Conservation (phyloP, 768 basidiomycete genomes). For the Dacryopinax primogenitus region DNA sequence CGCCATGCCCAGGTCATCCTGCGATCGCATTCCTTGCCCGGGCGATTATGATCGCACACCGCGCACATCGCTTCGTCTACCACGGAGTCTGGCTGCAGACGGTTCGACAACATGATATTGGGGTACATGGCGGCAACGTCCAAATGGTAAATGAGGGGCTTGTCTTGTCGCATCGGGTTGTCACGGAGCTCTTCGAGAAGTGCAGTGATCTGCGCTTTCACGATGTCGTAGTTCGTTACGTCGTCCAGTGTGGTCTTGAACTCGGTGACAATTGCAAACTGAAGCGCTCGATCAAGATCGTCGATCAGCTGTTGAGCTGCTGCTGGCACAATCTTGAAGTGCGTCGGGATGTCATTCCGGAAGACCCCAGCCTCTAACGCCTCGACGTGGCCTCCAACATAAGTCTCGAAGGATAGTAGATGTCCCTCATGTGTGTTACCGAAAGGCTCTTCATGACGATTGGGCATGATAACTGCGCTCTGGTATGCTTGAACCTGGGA, state of each 20-base stretch:
- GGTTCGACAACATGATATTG: slow-evolving; percentile 99
- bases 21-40: slow-evolving; percentile 88
- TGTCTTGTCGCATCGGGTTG: slow-evolving; percentile 75
- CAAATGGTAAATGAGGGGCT: slow-evolving; percentile 92
- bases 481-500: slow-evolving; percentile 86
- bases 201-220: slow-evolving; percentile 62
- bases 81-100: slow-evolving; percentile 94
- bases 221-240: slow-evolving; percentile 90
- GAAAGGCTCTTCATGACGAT: slow-evolving; percentile 85
- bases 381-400: slow-evolving; percentile 98
- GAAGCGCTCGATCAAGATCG: slow-evolving; percentile 83
- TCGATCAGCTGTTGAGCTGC: slow-evolving; percentile 89
- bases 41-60: slow-evolving; percentile 95
- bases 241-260: slow-evolving; percentile 61
- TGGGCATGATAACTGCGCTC: slow-evolving; percentile 91
- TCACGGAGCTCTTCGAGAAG: slow-evolving; percentile 85
- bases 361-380: slow-evolving; percentile 97
- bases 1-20: slow-evolving; percentile 96
- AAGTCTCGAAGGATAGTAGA: slow-evolving; percentile 91
- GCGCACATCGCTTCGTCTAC: slow-evolving; percentile 94
- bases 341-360: slow-evolving; percentile 83
- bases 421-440: slow-evolving; percentile 92
- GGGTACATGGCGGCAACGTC: slow-evolving; percentile 99
- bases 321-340: slow-evolving; percentile 85
- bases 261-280: slow-evolving; percentile 80